A percentile compares a stretch with the other conserved stretches of the same genome.
Conservation (phyloP, 345 rosid species). For the Camelina hispida region DNA sequence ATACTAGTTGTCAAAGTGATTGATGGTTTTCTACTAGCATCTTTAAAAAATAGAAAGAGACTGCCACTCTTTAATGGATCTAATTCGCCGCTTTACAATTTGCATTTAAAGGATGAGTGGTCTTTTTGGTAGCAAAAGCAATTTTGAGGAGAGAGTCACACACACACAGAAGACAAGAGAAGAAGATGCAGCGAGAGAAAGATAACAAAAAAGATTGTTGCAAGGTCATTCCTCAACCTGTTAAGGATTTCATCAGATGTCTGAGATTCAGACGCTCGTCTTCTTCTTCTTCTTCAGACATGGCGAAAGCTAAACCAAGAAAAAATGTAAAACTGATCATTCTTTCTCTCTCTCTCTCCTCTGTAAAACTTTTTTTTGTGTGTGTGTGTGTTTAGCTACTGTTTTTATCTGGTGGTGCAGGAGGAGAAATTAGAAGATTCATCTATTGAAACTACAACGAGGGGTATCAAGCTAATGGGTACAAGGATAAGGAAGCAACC, state of each 20-base stretch:
- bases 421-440: constrained; percentile 24
- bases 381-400: background rate
- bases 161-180: background rate
- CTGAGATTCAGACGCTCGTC: constrained; percentile 29
- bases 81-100: background rate
- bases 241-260: constrained; percentile 27
- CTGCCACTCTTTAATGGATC: background rate
- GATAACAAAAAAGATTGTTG: constrained; percentile 18
- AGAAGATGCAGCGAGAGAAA: constrained; percentile 30
- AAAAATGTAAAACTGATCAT: constrained; percentile 4
- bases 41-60: constrained; percentile 29
- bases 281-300: constrained; percentile 36
- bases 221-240: constrained; percentile 24
- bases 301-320: constrained; percentile 27
- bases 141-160: background rate
- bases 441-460: constrained; percentile 26
- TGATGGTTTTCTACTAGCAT: constrained; percentile 4
- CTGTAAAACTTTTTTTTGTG: background rate
- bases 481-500: constrained; percentile 28
- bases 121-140: background rate
- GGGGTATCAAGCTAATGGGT: constrained; percentile 17
- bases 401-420: constrained; percentile 20
- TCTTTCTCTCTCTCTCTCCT: background rate
- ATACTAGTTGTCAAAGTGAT: background rate
- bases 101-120: background rate